These are phyloP conservation scores for Buddleja alternifolia DNA, from an alignment of 257 asterid genomes.

Conservation along the genomic window DNA sequence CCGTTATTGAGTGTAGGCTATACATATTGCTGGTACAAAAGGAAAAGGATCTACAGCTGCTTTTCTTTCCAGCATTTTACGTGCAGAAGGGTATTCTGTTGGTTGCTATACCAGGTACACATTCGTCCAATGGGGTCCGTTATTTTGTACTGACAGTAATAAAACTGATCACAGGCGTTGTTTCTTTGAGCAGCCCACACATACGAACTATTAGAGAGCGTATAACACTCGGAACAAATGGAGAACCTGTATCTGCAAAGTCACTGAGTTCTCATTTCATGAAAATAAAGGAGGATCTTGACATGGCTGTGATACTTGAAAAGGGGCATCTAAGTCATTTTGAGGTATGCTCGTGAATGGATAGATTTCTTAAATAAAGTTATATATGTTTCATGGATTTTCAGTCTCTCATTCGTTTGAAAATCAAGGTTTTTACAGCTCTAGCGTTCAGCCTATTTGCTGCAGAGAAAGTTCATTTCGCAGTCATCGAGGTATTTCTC, in stretches of 20 bases:
- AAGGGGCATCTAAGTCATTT: conserved; percentile 78
- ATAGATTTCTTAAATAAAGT: background rate
- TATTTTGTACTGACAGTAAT: background rate
- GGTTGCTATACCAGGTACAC: conserved; percentile 87
- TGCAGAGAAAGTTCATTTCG: conserved; percentile 77
- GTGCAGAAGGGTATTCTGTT: conserved; percentile 89
- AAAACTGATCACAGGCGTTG: conserved; percentile 27
- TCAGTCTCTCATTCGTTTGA: conserved; percentile 18
- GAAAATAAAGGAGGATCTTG: conserved; percentile 56
- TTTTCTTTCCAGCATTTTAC: conserved; percentile 76
- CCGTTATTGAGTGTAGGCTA: conserved; percentile 48
- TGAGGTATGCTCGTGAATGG: conserved; percentile 60
- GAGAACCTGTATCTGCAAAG: conserved; percentile 74
- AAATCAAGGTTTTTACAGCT: conserved; percentile 83
- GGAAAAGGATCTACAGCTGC: conserved; percentile 98
- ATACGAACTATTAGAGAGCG: conserved; percentile 89
- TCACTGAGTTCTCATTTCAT: conserved; percentile 61
- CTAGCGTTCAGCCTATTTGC: conserved; percentile 87
- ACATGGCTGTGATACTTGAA: conserved; percentile 63
- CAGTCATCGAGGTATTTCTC: conserved; percentile 79
- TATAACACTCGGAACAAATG: conserved; percentile 66
- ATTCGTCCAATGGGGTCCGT: background rate
- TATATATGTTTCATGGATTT: background rate
- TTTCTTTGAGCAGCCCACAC: conserved; percentile 76
- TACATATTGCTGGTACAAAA: conserved; percentile 95